Evolutionary conservation across 768 basidiomycete species (phyloP).

Genomic region (Auricularia sp.): DNA sequence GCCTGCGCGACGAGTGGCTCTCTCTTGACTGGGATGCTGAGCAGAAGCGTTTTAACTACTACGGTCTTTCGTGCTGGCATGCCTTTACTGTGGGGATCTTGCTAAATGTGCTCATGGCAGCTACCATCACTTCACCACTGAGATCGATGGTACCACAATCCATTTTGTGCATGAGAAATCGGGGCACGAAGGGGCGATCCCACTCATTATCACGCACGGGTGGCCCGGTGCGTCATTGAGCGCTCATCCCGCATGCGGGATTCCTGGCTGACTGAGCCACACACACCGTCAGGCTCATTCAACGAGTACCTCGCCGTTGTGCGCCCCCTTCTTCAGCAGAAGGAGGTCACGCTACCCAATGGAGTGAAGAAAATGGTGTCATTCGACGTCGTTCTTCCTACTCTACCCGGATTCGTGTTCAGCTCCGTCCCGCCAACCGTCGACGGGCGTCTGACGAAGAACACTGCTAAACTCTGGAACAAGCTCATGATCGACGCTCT

Average conservation of each 20-base stretch:
- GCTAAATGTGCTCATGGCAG: not conserved
- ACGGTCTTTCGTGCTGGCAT: too few relatives aligned
- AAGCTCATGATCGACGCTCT: slow-evolving; percentile 20
- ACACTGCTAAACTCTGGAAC: slow-evolving; percentile 20
- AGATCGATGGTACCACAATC: slow-evolving; percentile 6
- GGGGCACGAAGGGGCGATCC: not conserved
- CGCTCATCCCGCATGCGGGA: not conserved
- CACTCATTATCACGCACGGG: slow-evolving; percentile 8
- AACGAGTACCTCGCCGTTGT: slow-evolving; percentile 5
- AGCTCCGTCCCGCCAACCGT: slow-evolving; percentile 15
- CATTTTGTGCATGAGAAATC: slow-evolving; percentile 9
- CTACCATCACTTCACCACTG: slow-evolving; percentile 5
- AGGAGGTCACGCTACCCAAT: not conserved
- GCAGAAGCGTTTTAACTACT: too few relatives aligned
- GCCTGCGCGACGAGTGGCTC: too few relatives aligned
- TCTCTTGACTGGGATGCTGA: too few relatives aligned
- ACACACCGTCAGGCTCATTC: not conserved
- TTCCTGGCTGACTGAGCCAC: not conserved
- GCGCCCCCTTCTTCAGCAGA: not conserved
- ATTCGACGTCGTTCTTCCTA: slow-evolving; percentile 9
- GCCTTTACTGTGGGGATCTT: too few relatives aligned
- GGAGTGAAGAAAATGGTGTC: not conserved
- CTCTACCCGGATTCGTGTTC: slow-evolving; percentile 15
- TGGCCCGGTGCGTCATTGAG: slow-evolving; percentile 6
- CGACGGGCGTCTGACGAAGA: not conserved